Conservation (phyloP, 257 asterid genomes). For the Verbena officinalis region DNA sequence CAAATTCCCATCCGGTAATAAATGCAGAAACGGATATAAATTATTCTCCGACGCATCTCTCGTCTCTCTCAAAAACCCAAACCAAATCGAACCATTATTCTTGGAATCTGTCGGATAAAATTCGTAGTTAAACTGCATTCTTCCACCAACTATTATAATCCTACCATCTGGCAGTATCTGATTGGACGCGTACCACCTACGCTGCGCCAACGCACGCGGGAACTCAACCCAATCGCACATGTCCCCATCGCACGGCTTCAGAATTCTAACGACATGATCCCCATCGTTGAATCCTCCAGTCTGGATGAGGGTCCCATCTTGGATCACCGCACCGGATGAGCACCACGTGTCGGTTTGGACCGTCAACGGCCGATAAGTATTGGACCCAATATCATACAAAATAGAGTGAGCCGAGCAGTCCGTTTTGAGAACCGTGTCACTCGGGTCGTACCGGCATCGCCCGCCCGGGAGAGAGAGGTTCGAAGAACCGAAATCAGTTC, state of each 20-base stretch:
- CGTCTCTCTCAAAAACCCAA: too few relatives aligned
- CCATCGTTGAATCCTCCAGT: slow-evolving; percentile 86
- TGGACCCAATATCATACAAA: slow-evolving; percentile 44
- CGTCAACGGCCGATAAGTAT: slow-evolving; percentile 45
- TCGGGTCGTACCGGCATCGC: slow-evolving; percentile 48
- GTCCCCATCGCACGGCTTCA: slow-evolving; percentile 40
- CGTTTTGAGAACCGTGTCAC: slow-evolving; percentile 36
- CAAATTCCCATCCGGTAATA: too few relatives aligned
- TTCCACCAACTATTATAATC: too few relatives aligned
- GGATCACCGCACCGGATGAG: slow-evolving; percentile 67
- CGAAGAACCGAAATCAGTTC: slow-evolving; percentile 74
- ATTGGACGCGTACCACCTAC: too few relatives aligned
- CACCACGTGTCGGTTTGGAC: slow-evolving; percentile 80
- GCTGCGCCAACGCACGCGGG: slow-evolving; percentile 29
- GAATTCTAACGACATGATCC: slow-evolving; percentile 40
- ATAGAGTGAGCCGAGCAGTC: slow-evolving; percentile 86
- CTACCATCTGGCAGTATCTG: too few relatives aligned
- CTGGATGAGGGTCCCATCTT: slow-evolving; percentile 67
- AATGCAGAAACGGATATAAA: too few relatives aligned
- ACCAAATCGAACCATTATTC: too few relatives aligned
- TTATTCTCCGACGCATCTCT: too few relatives aligned
- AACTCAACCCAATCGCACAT: slow-evolving; percentile 62
- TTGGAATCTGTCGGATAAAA: too few relatives aligned
- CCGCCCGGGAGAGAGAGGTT: slow-evolving; percentile 54
- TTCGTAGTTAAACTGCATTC: too few relatives aligned